Percentiles rank a stretch among this genome's conserved stretches.
Evolutionary conservation across 352 stramenopile genomes (phyloP).

Genomic region (Pythium rishiriense): DNA sequence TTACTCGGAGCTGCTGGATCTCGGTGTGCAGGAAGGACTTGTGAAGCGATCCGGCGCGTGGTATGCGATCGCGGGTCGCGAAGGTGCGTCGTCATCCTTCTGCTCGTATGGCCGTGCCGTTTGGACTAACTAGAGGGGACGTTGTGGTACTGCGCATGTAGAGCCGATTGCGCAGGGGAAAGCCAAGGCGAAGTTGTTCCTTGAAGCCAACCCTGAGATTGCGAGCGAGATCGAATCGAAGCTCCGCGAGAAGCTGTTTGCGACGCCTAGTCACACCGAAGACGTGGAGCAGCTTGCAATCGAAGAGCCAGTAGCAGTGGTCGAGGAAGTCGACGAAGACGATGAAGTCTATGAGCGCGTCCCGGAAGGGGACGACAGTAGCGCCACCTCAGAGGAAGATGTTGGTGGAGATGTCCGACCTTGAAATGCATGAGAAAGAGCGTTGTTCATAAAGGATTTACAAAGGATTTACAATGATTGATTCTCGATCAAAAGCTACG

Average conservation of each 20-base stretch:
- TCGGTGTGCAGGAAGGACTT: constrained; percentile 71
- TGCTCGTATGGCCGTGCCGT: background rate
- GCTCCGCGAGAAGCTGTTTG: constrained; percentile 66
- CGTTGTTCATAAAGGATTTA: background rate
- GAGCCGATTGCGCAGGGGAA: constrained; percentile 85
- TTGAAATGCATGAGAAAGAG: background rate
- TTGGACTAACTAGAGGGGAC: background rate
- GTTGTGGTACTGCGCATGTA: constrained; percentile 19
- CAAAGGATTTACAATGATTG: background rate
- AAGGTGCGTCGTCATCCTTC: constrained; percentile 39
- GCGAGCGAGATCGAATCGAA: constrained; percentile 71
- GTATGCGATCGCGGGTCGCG: constrained; percentile 65
- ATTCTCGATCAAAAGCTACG: constrained; percentile 6
- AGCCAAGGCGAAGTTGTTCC: constrained; percentile 79
- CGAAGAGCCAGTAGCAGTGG: background rate
- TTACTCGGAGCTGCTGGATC: constrained; percentile 79
- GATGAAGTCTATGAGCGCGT: constrained; percentile 19
- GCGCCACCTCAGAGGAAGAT: background rate
- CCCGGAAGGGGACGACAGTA: constrained; percentile 11
- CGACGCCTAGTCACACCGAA: constrained; percentile 21
- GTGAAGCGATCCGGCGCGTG: constrained; percentile 82
- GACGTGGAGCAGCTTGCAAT: constrained; percentile 10
- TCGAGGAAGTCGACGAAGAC: constrained; percentile 11
- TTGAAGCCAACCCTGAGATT: constrained; percentile 75
- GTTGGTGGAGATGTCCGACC: background rate